Conservation (phyloP, 2,329 filamentous ascomycete species). For the Karstenula rhodostoma region DNA sequence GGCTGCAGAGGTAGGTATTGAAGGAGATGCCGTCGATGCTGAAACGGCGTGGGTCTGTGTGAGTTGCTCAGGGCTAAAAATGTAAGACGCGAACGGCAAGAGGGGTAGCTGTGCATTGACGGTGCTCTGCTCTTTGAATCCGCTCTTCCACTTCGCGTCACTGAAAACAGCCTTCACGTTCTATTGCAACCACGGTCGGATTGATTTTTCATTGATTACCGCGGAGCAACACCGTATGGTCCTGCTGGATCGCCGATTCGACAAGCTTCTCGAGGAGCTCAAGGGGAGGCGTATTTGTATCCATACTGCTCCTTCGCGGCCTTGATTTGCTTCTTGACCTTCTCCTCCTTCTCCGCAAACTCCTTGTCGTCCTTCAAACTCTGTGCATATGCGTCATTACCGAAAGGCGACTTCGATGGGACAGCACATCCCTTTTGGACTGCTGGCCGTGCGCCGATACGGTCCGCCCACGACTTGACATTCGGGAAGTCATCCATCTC, state of each 20-base stretch:
- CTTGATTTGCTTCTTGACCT: constrained; percentile 46
- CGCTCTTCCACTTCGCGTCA: neutral
- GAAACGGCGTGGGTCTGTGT: constrained; percentile 13
- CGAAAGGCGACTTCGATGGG: constrained; percentile 48
- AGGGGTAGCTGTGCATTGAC: neutral
- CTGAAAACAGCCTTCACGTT: neutral
- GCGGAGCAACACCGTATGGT: neutral
- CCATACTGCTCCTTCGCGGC: constrained; percentile 56
- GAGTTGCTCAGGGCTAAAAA: constrained; percentile 6
- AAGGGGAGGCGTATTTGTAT: constrained; percentile 55
- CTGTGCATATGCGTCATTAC: constrained; percentile 54
- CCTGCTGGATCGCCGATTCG: neutral
- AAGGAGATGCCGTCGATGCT: constrained; percentile 19
- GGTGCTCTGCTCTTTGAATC: neutral
- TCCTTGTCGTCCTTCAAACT: constrained; percentile 58
- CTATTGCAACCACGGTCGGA: neutral
- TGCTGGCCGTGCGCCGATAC: constrained; percentile 51
- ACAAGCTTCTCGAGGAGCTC: constrained; percentile 9
- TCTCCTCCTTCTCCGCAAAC: constrained; percentile 56
- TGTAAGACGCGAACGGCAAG: neutral
- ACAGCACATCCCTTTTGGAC: constrained; percentile 51
- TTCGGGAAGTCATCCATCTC: constrained; percentile 54
- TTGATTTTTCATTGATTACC: neutral
- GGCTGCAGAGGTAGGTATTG: constrained; percentile 15
- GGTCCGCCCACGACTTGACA: constrained; percentile 55